These are phyloP conservation scores for Rhodotorula sp. DNA, from an alignment of 1,284 basidiomycete species.

Conservation along the genomic window DNA sequence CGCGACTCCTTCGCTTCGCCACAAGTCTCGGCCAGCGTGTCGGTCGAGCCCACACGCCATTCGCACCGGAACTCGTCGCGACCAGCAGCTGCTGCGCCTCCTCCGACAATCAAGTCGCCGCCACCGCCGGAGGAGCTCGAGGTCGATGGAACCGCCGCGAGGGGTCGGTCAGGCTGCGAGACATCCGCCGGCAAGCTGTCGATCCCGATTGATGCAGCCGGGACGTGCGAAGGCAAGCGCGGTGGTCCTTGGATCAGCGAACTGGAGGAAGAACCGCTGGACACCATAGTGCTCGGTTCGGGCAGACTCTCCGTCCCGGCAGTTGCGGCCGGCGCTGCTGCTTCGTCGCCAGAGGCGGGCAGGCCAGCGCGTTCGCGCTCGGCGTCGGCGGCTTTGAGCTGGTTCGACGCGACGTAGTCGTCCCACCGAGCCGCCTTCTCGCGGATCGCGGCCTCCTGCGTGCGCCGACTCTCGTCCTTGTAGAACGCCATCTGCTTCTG, in stretches of 20 bases:
- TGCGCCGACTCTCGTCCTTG: conserved; percentile 11
- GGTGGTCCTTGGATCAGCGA: background rate
- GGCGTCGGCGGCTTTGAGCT: background rate
- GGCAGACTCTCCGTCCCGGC: background rate
- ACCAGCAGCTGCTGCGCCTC: background rate
- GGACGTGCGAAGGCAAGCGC: conserved; percentile 3
- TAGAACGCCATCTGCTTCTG: conserved; percentile 21
- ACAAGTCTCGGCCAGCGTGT: conserved; percentile 9
- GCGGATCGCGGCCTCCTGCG: conserved; percentile 11
- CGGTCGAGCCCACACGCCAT: conserved; percentile 5
- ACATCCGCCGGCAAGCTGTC: background rate
- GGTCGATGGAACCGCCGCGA: background rate
- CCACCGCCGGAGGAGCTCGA: background rate
- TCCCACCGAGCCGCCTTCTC: conserved; percentile 40
- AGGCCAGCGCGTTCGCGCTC: background rate
- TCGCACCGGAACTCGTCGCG: conserved; percentile 18
- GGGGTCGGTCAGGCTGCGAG: background rate
- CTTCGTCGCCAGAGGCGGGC: conserved; percentile 14
- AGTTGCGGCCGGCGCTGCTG: background rate
- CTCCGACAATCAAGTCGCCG: background rate
- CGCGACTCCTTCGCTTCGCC: conserved; percentile 1
- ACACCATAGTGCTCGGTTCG: background rate
- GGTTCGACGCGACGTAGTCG: conserved; percentile 16
- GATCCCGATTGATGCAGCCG: background rate
- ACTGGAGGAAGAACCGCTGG: background rate